Evolutionary conservation across 2,329 filamentous ascomycete species (phyloP), one percentile per base, ranked within the genome.

Genomic region (Fusarium transvaalense): DNA sequence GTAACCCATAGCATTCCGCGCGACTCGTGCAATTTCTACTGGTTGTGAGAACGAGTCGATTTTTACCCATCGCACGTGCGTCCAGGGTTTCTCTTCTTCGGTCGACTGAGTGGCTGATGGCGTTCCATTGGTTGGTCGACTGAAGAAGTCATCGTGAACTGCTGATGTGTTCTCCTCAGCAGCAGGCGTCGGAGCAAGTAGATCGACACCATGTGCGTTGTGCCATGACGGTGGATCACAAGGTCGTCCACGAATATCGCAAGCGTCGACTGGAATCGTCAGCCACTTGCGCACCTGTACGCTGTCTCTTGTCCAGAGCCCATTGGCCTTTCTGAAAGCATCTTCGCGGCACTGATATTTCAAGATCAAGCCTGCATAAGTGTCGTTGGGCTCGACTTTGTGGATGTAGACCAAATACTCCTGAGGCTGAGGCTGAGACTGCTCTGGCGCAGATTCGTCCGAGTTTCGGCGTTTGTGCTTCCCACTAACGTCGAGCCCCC

Each of bases 271-370:
- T 0, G 96, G 96, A 53, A 99, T 82, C 10, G 94, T 86, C 17
- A 99, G 85, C 68, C 88, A 90, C 74, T 92, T 92, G 61, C 94
- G 89, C 47, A 90, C 88, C 77, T 97, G 95, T 35, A 98, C 91
- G 66, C 89, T 93, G 76, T 98, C 96, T 68, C 94, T 93, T 9
- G 94, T 93, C 96, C 96, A 99, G 75, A 99, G 89, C 13, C 96
- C 89, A 77, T 99, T 99, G 38, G 93, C 90, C 77, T 92, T 96
- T 61, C 93, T 87, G 69, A 99, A 90, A 3, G 91, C 86, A 47
- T 94, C 91, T 57, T 94, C 89, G 66, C 92, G 88, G 77, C 95
- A 98, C 73, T 92, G 91, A 79, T 97, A 99, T 73, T 91, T 92
- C 69, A 99, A 90, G 53, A 96, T 91, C 51, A 99, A 89, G 4